Evolutionary conservation across 2,329 filamentous ascomycete genomes (phyloP).

Genomic region (Teratosphaeria nubilosa): DNA sequence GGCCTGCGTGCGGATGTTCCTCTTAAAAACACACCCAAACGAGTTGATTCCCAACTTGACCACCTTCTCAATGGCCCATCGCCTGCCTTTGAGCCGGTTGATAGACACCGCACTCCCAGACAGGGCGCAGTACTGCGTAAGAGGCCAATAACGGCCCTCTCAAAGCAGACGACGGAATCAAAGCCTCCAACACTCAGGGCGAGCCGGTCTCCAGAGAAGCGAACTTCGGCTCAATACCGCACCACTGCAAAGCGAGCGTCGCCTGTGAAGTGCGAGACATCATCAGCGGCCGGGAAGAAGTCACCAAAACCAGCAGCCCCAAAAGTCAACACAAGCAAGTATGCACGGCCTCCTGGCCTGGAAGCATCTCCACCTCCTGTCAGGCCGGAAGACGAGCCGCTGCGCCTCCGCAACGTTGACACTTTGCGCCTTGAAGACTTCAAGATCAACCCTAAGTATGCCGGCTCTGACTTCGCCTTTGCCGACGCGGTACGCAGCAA

Average conservation of each 20-base stretch:
- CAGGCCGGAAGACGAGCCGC: slow-evolving; percentile 30
- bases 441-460: slow-evolving; percentile 65
- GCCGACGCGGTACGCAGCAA: slow-evolving; percentile 63
- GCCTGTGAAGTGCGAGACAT: not conserved
- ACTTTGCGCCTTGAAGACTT: slow-evolving; percentile 62
- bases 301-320: not conserved
- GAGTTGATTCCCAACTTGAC: not conserved
- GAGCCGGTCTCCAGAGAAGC: not conserved
- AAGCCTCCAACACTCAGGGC: not conserved
- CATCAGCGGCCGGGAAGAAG: not conserved
- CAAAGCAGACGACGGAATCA: not conserved
- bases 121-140: not conserved
- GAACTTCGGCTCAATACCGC: not conserved
- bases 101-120: not conserved
- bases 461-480: slow-evolving; percentile 65
- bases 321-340: not conserved
- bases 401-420: slow-evolving; percentile 49
- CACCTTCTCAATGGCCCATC: not conserved
- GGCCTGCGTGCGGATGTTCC: not conserved
- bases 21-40: not conserved
- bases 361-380: slow-evolving; percentile 15
- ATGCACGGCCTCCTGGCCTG: slow-evolving; percentile 1
- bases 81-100: not conserved
- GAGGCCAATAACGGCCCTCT: not conserved
- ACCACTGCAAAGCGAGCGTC: not conserved